These are phyloP conservation scores for Pestalotiopsis sp. DNA, from an alignment of 2,329 filamentous ascomycete species.

Conservation along the genomic window DNA sequence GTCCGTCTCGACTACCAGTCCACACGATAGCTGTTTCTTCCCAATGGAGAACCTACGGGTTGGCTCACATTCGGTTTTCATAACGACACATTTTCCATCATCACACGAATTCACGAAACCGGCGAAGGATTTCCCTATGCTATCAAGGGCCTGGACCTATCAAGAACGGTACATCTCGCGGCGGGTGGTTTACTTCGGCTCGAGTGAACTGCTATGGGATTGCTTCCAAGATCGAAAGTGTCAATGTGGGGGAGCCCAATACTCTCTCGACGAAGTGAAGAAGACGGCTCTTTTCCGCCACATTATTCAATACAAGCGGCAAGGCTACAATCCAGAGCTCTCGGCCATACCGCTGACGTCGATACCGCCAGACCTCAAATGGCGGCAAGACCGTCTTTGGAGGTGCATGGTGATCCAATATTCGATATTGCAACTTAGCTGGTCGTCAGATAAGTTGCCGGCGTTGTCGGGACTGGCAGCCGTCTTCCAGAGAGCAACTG, in stretches of 20 bases:
- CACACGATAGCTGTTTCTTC: not conserved
- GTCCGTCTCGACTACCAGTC: not conserved
- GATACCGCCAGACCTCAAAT: not conserved
- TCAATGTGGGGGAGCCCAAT: not conserved
- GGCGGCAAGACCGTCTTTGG: not conserved
- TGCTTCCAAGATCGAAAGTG: not conserved
- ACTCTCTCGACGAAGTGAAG: not conserved
- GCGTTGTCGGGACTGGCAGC: not conserved
- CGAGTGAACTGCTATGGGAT: not conserved
- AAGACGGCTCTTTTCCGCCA: not conserved
- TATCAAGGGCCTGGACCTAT: not conserved
- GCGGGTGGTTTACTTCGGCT: not conserved
- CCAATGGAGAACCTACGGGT: not conserved
- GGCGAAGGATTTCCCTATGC: not conserved
- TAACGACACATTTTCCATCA: not conserved
- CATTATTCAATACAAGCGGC: not conserved
- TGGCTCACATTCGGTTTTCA: not conserved
- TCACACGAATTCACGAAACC: not conserved
- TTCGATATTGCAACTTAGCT: not conserved
- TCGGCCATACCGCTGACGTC: not conserved
- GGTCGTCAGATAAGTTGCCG: not conserved
- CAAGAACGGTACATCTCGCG: not conserved
- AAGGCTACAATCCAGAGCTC: no score
- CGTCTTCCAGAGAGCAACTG: not conserved
- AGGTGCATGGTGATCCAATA: not conserved